Evolutionary conservation across 192 early-diverging fungal species (phyloP).

Genomic region (Irineochytrium annulatum): DNA sequence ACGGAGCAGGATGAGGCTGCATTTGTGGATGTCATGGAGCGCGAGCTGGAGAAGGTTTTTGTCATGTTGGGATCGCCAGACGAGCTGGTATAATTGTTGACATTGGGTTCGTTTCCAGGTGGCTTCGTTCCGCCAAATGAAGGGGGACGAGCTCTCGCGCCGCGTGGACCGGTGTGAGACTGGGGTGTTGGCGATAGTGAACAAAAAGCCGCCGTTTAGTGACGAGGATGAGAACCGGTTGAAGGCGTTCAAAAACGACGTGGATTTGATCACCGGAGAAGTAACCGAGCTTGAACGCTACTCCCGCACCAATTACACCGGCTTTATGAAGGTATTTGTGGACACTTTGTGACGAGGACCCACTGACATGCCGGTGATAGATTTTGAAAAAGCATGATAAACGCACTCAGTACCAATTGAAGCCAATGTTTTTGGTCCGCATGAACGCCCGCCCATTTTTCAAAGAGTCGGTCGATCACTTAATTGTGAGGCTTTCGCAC

Average conservation of each 20-base stretch:
- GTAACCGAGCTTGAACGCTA: conserved; percentile 49
- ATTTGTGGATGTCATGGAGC: conserved; percentile 81
- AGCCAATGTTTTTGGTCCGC: conserved; percentile 63
- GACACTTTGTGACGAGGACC: neutral
- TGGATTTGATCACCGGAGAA: conserved; percentile 36
- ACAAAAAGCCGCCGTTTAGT: conserved; percentile 15
- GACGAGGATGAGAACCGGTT: conserved; percentile 10
- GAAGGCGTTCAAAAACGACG: conserved; percentile 31
- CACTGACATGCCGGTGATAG: conserved; percentile 44
- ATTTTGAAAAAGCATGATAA: conserved; percentile 99
- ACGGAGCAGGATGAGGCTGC: conserved; percentile 77
- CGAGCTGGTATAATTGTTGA: neutral
- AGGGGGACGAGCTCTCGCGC: conserved; percentile 48
- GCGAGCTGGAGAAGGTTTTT: conserved; percentile 81
- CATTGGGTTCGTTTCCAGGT: conserved; percentile 30
- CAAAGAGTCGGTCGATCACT: conserved; percentile 78
- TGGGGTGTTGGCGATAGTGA: conserved; percentile 33
- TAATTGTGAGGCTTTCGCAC: conserved; percentile 73
- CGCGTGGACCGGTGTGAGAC: conserved; percentile 44
- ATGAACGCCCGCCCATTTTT: conserved; percentile 63
- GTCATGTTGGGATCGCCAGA: neutral
- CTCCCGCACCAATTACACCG: conserved; percentile 48
- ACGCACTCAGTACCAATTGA: conserved; percentile 77
- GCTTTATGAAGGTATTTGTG: conserved; percentile 37
- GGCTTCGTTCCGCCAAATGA: conserved; percentile 48